A percentile compares a stretch with the other conserved stretches of the same genome.
Conservation (phyloP, 345 rosid species). For the Brassica napus region Da-Ae NC_063447.1:35489001-35489500, state of each 20-base stretch:
- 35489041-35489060: neutral
- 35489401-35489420: constrained; percentile 24
- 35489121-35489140: neutral
- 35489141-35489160: neutral
- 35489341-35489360: constrained; percentile 34
- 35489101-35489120: neutral
- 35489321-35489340: neutral
- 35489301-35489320: neutral
- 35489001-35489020: neutral
- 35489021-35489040: neutral
- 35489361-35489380: neutral
- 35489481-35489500: neutral
- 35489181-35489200: neutral
- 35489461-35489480: constrained; percentile 27
- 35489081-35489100: neutral
- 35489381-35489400: constrained; percentile 18
- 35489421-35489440: constrained; percentile 10
- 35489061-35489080: neutral
- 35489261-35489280: constrained; percentile 24
- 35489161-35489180: neutral
- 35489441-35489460: neutral
- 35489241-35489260: constrained; percentile 16
- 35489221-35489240: neutral
- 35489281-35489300: neutral
- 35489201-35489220: neutral